phyloP scores from a whole-genome alignment of 441 rosid genomes.

The Isatis lusitanica region DNA sequence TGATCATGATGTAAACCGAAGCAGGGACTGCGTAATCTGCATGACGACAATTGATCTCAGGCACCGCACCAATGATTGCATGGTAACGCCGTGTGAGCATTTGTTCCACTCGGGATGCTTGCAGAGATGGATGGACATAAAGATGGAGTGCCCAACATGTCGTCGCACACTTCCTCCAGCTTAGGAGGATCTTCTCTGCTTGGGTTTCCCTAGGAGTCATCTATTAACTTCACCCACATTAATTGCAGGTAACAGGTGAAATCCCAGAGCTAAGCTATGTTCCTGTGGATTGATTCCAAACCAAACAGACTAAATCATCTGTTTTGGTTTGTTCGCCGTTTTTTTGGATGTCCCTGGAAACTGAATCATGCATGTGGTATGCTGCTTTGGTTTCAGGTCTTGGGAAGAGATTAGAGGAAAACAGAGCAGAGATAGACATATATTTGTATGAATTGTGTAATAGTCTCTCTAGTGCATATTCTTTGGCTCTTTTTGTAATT shows the following conservation, averaged over 20 bases:
- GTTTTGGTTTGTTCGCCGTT: neutral
- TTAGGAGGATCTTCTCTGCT: slow-evolving; percentile 22
- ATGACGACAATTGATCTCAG: slow-evolving; percentile 85
- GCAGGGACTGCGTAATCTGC: slow-evolving; percentile 89
- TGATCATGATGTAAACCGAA: slow-evolving; percentile 50
- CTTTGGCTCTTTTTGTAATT: slow-evolving; percentile 8
- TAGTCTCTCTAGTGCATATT: slow-evolving; percentile 13
- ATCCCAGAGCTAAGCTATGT: neutral
- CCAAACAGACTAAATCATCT: neutral
- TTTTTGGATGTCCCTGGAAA: neutral
- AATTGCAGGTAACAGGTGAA: slow-evolving; percentile 6
- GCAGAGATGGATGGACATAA: slow-evolving; percentile 98
- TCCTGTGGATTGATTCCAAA: neutral
- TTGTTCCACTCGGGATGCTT: slow-evolving; percentile 93
- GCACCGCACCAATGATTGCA: slow-evolving; percentile 72
- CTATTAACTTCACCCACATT: slow-evolving; percentile 27
- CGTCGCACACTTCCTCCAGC: slow-evolving; percentile 91
- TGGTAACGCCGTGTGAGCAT: slow-evolving; percentile 98
- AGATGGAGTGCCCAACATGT: slow-evolving; percentile 99
- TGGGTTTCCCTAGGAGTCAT: slow-evolving; percentile 8
- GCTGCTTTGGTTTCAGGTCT: slow-evolving; percentile 27
- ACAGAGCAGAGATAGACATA: slow-evolving; percentile 8
- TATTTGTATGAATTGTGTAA: slow-evolving; percentile 7
- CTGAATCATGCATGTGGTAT: neutral
- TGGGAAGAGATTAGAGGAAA: slow-evolving; percentile 10